A percentile compares a stretch with the other conserved stretches of the same genome.
Evolutionary conservation across 208 protist genomes (phyloP).

Genomic region (Lotmaria passim): DNA sequence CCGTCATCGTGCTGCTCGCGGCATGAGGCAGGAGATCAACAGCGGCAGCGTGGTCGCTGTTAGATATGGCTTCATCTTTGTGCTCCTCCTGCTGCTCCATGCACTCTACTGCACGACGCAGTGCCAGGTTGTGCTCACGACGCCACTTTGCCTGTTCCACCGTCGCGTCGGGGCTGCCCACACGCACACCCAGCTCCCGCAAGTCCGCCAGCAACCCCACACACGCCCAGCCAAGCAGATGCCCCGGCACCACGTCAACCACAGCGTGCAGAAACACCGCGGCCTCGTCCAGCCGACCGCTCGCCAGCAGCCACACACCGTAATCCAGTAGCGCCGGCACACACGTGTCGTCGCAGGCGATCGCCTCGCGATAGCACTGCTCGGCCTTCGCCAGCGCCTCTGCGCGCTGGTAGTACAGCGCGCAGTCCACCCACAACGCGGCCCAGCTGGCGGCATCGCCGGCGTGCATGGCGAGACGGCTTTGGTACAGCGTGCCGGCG

Average conservation of each 20-base stretch:
- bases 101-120: slow-evolving; percentile 54
- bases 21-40: too few relatives aligned
- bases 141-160: slow-evolving; percentile 54
- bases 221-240: slow-evolving; percentile 72
- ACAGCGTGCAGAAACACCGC: slow-evolving; percentile 87
- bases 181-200: slow-evolving; percentile 47
- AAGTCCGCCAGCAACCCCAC: slow-evolving; percentile 72
- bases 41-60: neutral
- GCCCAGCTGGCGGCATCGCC: slow-evolving; percentile 24
- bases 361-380: slow-evolving; percentile 90
- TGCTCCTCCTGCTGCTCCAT: neutral
- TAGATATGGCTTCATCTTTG: too few relatives aligned
- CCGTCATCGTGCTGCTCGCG: too few relatives aligned
- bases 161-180: slow-evolving; percentile 49
- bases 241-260: slow-evolving; percentile 56
- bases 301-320: slow-evolving; percentile 79
- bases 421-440: slow-evolving; percentile 79
- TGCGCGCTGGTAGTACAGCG: slow-evolving; percentile 74
- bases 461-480: slow-evolving; percentile 57
- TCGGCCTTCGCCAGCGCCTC: slow-evolving; percentile 84
- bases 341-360: slow-evolving; percentile 67
- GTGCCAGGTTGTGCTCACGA: slow-evolving; percentile 56
- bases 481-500: slow-evolving; percentile 81
- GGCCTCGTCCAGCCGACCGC: slow-evolving; percentile 80
- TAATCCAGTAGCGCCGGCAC: slow-evolving; percentile 77